These are phyloP conservation scores for Grigorovia humatica DNA, from an alignment of 805 yeast genomes.

Conservation along the genomic window DNA sequence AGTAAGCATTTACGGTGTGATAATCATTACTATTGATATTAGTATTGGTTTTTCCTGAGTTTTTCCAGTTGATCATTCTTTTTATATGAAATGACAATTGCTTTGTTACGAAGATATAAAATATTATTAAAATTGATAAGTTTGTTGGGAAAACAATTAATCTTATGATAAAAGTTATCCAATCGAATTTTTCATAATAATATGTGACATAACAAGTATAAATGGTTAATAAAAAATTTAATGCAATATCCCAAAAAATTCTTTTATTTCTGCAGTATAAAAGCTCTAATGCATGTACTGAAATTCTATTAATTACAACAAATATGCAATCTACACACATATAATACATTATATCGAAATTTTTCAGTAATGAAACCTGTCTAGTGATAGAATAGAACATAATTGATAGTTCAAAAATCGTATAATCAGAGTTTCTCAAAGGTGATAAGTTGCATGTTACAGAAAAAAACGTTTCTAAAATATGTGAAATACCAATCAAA, in stretches of 20 bases:
- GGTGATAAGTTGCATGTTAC: slow-evolving; percentile 32
- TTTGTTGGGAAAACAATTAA: not conserved
- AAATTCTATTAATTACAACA: slow-evolving; percentile 48
- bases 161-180: not conserved
- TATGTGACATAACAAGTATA: not conserved
- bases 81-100: not conserved
- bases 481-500: slow-evolving; percentile 33
- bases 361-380: too few species aligned
- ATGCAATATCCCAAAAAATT: slow-evolving; percentile 48
- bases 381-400: slow-evolving; percentile 10
- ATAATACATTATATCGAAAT: not conserved
- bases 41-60: too few species aligned
- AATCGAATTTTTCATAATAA: not conserved
- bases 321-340: slow-evolving; percentile 32
- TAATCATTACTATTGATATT: not conserved
- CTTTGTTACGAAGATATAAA: not conserved
- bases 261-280: slow-evolving; percentile 43
- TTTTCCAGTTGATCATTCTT: too few species aligned
- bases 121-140: not conserved
- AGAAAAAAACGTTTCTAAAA: slow-evolving; percentile 43
- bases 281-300: slow-evolving; percentile 54
- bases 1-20: not conserved
- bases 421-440: slow-evolving; percentile 21
- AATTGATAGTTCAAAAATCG: slow-evolving; percentile 23
- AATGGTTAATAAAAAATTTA: slow-evolving; percentile 22